phyloP scores from a whole-genome alignment of 148 eudicot species.

The Vaccinium darrowii region DNA sequence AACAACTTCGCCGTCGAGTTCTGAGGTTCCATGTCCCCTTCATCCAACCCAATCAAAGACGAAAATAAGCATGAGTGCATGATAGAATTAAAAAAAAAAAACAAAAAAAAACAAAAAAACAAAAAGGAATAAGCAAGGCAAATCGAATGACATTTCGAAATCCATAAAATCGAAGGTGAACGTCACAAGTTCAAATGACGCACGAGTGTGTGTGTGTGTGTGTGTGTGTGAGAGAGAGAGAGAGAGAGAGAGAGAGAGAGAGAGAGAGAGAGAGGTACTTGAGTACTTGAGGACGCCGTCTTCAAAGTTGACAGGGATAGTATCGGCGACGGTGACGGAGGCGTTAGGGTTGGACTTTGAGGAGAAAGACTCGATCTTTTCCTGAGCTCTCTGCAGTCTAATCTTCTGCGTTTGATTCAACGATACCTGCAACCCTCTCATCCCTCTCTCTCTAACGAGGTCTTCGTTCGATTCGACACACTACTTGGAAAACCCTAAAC shows the following conservation, averaged over 20 bases:
- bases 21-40: conserved; percentile 92
- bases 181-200: not conserved
- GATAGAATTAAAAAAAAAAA: not conserved
- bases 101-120: not conserved
- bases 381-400: conserved; percentile 62
- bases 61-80: conserved; percentile 1
- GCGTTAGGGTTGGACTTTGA: conserved; percentile 51
- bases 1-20: conserved; percentile 61
- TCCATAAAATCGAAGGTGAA: not conserved
- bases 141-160: not conserved
- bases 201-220: not conserved
- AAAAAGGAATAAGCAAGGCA: not conserved
- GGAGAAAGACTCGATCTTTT: conserved; percentile 53
- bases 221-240: not conserved
- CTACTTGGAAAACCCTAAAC: not conserved
- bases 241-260: not conserved
- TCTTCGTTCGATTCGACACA: not conserved
- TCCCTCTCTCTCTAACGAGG: conserved; percentile 16
- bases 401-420: conserved; percentile 78
- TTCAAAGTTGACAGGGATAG: conserved; percentile 62
- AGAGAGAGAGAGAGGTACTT: not conserved
- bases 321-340: conserved; percentile 71
- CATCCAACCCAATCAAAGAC: conserved; percentile 10
- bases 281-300: conserved; percentile 85
- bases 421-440: conserved; percentile 62